Base-by-base conservation (phyloP, 1,284 basidiomycete genomes). In the Coniferiporia weirii region DNA sequence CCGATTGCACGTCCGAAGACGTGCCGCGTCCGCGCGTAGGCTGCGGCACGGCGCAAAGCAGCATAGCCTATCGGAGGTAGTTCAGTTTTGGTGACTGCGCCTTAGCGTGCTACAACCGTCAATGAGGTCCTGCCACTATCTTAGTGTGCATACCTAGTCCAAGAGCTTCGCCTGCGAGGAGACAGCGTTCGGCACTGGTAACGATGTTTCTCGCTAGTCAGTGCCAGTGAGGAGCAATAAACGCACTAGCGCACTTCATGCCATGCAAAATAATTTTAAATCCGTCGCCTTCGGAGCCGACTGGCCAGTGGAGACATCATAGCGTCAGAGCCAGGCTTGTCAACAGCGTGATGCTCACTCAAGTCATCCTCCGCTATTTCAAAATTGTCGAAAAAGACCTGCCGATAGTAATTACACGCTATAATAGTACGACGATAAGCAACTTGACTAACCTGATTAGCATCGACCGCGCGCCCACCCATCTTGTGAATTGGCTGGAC, bases 141-240 rank as follows among this genome's bases (percentile, higher is more conserved):
- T 40, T 40, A 15, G 38, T 9, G 15, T 12, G 15, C 34, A 17
- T 38, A 52, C 64, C 66, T 19, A 67, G 56, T 1, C 74, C 74
- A 13, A 75, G 62, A 15, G 74, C 72, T 65, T 76, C 74, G 27
- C 72, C 74, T 0, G 71, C 73, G n/a, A 76, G 63, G 10, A 76
- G 61, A 52, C 71, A 71, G 2, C 74, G 65, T 58, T 76, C 74
- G n/a, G 74, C 73, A 60, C 72, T 74, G 66, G 67, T 66, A 6
- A 67, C 66, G 40, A 67, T 65, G 20, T 67, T 40, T 9, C 67
- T 61, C 17, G 52, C 57, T 35, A 12, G 27, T 32, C 34, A 51
- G 32, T 15, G 12, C 34, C 59, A 15, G 36, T 63, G 60, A 7
- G 35, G 17, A 47, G 13, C 4, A 50, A 35, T 52, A 15, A 12